Evolutionary conservation across 768 basidiomycete species (phyloP), one percentile per base, ranked within the genome.

Genomic region (Russula griseocarnosa): DNA sequence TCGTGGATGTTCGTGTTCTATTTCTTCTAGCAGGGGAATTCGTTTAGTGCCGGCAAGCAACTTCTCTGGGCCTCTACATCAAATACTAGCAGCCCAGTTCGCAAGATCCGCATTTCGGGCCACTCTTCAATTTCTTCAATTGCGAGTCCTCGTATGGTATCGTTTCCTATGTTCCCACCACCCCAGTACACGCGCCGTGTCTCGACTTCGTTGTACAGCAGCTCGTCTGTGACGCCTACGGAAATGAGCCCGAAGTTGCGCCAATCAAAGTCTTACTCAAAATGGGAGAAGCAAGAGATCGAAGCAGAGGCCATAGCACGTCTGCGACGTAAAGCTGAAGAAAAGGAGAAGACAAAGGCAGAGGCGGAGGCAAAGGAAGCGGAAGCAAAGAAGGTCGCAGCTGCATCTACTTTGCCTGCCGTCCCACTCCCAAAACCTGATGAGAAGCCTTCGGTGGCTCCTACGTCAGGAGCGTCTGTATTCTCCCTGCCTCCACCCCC

Each of bases 201-300:
- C 36, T 57, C 62, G 28, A 67, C 46, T 11, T 47, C 68, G 24
- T 71, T 72, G 3, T 67, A 75, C 60, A 62, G 69, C 62, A 61
- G 66, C 44, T 69, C 69, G 28, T 49, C 70, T 55, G 67, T 66
- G 32, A 72, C 78, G 28, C 71, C 82, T 56, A 69, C 76, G n/a
- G 84, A 86, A 55, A 66, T 67, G 65, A 85, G 81, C 68, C 86
- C 87, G 7, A 85, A 85, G 60, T 69, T 78, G 18, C 72, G 74
- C 30, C 67, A 72, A 50, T 74, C 76, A 3, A 79, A 77, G 67
- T 78, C 79, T 22, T 86, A 84, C 68, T 87, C 88, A 3, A 91
- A 90, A 74, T 91, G 88, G 88, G 90, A 92, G 73, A 92, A 90
- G 65, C 90, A 92, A 73, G 90, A 93, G 68, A 73, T 90, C 34